phyloP scores from a whole-genome alignment of 306 rosid genomes.

The Quercus glauca region DNA sequence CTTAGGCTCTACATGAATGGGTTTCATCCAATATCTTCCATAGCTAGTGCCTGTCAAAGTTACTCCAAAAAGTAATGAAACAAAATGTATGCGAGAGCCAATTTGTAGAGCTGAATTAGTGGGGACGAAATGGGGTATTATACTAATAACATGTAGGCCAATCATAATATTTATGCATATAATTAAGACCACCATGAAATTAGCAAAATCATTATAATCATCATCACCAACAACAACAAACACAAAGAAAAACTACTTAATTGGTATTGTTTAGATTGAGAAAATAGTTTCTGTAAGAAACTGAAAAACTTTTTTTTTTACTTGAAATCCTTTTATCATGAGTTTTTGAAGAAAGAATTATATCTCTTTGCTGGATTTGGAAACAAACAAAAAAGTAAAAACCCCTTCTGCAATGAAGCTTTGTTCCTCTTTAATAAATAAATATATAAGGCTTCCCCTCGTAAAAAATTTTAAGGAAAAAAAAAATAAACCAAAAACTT shows the following conservation, averaged over 20 bases:
- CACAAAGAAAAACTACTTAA: not conserved
- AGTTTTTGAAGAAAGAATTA: not conserved
- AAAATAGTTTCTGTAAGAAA: not conserved
- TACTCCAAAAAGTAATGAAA: not conserved
- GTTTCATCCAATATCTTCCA: not conserved
- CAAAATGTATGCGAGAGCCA: conserved; percentile 3
- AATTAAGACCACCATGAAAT: not conserved
- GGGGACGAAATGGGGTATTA: not conserved
- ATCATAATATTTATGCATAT: not conserved
- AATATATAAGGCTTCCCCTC: not conserved
- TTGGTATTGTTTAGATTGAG: not conserved
- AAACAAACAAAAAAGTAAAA: not conserved
- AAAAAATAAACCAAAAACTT: not conserved
- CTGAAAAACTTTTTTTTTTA: no score
- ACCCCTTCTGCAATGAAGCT: not conserved
- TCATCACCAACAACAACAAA: not conserved
- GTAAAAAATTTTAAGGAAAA: not conserved
- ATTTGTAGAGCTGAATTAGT: not conserved
- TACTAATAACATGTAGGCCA: not conserved
- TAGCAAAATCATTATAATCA: not conserved
- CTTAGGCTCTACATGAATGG: not conserved
- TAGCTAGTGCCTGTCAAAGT: not conserved
- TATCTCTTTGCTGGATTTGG: not conserved
- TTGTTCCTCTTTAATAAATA: not conserved
- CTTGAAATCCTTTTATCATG: not conserved